Evolutionary conservation across 805 yeast species (phyloP).

Genomic region (Kodamaea sagamina): DNA sequence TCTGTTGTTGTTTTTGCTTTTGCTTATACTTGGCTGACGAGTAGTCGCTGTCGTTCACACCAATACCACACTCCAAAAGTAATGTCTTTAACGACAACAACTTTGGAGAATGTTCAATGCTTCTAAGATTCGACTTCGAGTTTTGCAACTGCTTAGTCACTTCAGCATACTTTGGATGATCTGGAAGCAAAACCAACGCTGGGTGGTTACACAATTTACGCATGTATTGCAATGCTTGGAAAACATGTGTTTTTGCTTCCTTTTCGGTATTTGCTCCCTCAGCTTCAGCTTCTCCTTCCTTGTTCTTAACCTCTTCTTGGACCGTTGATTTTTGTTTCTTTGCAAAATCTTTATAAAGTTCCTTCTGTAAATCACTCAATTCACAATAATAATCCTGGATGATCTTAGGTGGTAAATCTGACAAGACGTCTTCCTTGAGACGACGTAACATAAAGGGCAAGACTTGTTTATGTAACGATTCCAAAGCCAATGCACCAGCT

Average conservation of each 20-base stretch:
- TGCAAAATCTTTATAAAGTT: constrained; percentile 85
- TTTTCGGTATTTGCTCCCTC: constrained; percentile 24
- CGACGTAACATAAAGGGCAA: constrained; percentile 95
- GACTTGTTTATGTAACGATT: constrained; percentile 94
- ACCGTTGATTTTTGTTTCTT: constrained; percentile 77
- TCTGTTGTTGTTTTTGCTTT: constrained; percentile 37
- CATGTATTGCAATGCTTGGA: constrained; percentile 97
- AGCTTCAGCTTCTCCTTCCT: constrained; percentile 25
- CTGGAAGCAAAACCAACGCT: constrained; percentile 76
- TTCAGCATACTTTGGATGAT: constrained; percentile 78
- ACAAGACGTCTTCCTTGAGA: constrained; percentile 90
- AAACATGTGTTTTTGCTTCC: constrained; percentile 82
- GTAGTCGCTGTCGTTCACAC: constrained; percentile 45
- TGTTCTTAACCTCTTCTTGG: constrained; percentile 53
- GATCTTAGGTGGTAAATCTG: constrained; percentile 96
- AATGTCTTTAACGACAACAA: constrained; percentile 77
- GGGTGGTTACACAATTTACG: constrained; percentile 97
- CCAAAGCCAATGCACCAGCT: constrained; percentile 93
- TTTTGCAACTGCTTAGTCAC: constrained; percentile 61
- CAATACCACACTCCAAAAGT: constrained; percentile 91
- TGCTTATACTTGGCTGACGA: constrained; percentile 29
- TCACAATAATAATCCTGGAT: constrained; percentile 98
- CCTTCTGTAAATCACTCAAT: constrained; percentile 84
- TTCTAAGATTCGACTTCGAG: constrained; percentile 62
- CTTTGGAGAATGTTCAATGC: constrained; percentile 88